Conservation (phyloP, 768 basidiomycete species). For the Pleurotus eryngii region DNA sequence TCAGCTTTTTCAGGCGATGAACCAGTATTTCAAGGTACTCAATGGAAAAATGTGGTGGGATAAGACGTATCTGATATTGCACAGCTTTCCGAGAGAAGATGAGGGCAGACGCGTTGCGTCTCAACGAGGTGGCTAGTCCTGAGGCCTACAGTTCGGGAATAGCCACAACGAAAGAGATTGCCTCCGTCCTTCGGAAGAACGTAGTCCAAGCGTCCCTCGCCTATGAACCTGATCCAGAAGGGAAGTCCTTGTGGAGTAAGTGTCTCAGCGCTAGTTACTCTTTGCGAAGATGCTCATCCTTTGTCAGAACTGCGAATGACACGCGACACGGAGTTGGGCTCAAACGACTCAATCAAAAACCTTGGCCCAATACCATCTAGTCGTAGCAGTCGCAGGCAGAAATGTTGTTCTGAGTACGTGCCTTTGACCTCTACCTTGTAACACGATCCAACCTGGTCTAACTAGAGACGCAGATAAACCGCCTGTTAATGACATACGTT, state of each 20-base stretch:
- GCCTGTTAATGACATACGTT: constrained; percentile 33
- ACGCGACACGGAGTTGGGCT: constrained; percentile 81
- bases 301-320: constrained; percentile 68
- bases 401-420: constrained; percentile 23
- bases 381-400: constrained; percentile 46
- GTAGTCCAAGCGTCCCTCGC: constrained; percentile 76
- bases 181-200: constrained; percentile 72
- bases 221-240: constrained; percentile 24
- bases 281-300: neutral
- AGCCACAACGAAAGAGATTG: constrained; percentile 66
- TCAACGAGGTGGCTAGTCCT: constrained; percentile 39
- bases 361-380: constrained; percentile 45
- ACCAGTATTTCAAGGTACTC: constrained; percentile 48
- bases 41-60: neutral
- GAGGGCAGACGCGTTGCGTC: constrained; percentile 50
- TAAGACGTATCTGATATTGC: neutral
- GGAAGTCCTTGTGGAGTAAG: constrained; percentile 47
- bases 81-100: constrained; percentile 78
- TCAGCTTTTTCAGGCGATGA: constrained; percentile 45
- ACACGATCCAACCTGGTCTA: constrained; percentile 21
- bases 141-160: constrained; percentile 50
- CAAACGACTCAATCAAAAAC: constrained; percentile 75
- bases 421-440: constrained; percentile 7
- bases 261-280: constrained; percentile 1
- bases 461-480: constrained; percentile 16